These are phyloP conservation scores for Aspergillus unguis DNA, from an alignment of 2,329 filamentous ascomycete genomes.

Conservation along the genomic window DNA sequence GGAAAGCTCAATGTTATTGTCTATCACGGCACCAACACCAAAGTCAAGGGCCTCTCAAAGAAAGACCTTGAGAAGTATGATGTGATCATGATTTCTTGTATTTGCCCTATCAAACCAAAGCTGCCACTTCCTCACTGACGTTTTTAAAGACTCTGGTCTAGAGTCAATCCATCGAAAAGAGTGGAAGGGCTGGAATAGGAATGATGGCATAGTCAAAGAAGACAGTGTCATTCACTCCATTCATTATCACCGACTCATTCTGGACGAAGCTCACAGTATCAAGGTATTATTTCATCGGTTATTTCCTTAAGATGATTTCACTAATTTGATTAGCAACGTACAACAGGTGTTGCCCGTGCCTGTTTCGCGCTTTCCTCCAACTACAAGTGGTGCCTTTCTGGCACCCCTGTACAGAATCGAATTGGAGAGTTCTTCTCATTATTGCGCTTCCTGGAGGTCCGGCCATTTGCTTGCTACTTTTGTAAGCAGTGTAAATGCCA, in stretches of 20 bases:
- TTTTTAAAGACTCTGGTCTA: constrained; percentile 54
- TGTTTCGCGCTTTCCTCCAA: constrained; percentile 85
- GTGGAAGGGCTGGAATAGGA: constrained; percentile 81
- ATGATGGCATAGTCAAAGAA: constrained; percentile 76
- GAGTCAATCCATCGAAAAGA: constrained; percentile 93
- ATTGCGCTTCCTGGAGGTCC: constrained; percentile 82
- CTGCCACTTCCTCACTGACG: constrained; percentile 8
- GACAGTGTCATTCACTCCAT: constrained; percentile 76
- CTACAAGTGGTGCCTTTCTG: constrained; percentile 94
- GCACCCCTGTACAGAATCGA: constrained; percentile 92
- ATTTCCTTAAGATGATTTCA: not conserved
- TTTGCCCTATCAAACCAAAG: not conserved
- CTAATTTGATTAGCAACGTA: constrained; percentile 50
- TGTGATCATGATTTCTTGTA: constrained; percentile 97
- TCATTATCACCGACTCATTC: constrained; percentile 82
- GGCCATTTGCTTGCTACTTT: constrained; percentile 88
- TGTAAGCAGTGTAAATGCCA: constrained; percentile 84
- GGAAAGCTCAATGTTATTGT: constrained; percentile 87
- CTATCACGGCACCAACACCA: constrained; percentile 81
- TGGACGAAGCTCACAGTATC: constrained; percentile 95
- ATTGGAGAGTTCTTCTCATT: constrained; percentile 97
- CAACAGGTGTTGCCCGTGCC: constrained; percentile 87
- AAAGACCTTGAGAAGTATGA: constrained; percentile 78
- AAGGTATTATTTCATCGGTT: constrained; percentile 50
- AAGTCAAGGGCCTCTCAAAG: constrained; percentile 71